Base-by-base conservation (phyloP, 805 yeast genomes). In the Yamadazyma ubonensis region DNA sequence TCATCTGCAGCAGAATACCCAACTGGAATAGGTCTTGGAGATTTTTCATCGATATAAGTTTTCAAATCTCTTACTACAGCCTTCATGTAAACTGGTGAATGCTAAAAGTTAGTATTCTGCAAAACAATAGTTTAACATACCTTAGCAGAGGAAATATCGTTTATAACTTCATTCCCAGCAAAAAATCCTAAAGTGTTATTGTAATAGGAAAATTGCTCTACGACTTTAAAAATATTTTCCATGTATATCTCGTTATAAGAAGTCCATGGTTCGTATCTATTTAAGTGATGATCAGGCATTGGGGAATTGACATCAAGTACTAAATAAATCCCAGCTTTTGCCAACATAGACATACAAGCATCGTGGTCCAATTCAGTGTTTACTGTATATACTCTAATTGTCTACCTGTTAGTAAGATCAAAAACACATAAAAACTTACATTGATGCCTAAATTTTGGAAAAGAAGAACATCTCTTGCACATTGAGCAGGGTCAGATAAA, bases 1-100 rank as follows among this genome's bases (percentile, higher is more conserved):
- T 90, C 97, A 63, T 91, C 98, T 1, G 97, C 98, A 0, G 98
- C 97, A 0, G 97, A 88, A 59, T 91, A 91, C 0, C 98, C 98
- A 26, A 91, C 86, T 0, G 98, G 98, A 12, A 91, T 76, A 10
- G 54, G 53, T 40, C 99, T 73, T 1, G 79, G 74, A 3, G 79
- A 61, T 52, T 86, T 77, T 19, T 57, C 52, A 6, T 64, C 57
- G 45, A 87, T 80, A 56, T 84, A 91, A 20, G 65, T 64, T 59
- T 90, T 90, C 67, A 91, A 75, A 61, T 91, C 97, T 35, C 91
- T 70, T 4, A 88, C 70, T 20, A 90, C 73, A 0, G 86, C 89
- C 53, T 88, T 87, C 30, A 91, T 69, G 55, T 79, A 91, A 2
- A 73, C 68, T 1, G 97, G 95, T 0, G 96, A 81, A 33, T 53